phyloP scores from a whole-genome alignment of 768 basidiomycete genomes.

The Panus rudis region DNA sequence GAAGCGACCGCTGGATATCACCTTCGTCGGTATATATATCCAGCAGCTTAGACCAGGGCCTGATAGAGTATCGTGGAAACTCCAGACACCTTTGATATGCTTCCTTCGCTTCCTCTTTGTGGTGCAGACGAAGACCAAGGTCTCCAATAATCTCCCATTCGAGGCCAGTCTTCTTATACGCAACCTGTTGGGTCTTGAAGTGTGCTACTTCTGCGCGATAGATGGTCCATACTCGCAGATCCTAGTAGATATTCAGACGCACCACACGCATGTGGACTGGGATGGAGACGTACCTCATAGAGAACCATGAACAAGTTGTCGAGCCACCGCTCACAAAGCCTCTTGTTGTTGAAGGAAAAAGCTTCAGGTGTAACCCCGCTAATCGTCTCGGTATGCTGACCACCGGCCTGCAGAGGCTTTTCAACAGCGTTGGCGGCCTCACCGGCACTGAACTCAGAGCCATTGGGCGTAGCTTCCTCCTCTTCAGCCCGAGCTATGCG shows the following conservation, averaged over 20 bases:
- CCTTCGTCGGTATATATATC: constrained; percentile 97
- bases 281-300: constrained; percentile 68
- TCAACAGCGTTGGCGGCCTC: constrained; percentile 12
- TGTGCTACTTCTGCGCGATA: constrained; percentile 98
- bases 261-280: too few relatives aligned
- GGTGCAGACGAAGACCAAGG: constrained; percentile 85
- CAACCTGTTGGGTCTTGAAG: constrained; percentile 97
- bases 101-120: constrained; percentile 98
- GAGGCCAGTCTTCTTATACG: constrained; percentile 91
- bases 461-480: constrained; percentile 31
- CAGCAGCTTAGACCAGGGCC: constrained; percentile 90
- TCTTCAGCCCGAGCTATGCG: too few relatives aligned
- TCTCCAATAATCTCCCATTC: constrained; percentile 99
- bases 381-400: constrained; percentile 18
- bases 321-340: constrained; percentile 95
- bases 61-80: constrained; percentile 74
- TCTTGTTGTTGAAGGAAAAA: constrained; percentile 93
- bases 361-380: constrained; percentile 39
- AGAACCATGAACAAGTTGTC: constrained; percentile 98
- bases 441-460: constrained; percentile 16
- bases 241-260: constrained; percentile 40
- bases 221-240: constrained; percentile 96
- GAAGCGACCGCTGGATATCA: constrained; percentile 84
- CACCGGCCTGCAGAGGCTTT: constrained; percentile 31
- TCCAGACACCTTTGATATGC: constrained; percentile 95